Evolutionary conservation across 352 stramenopile genomes (phyloP).

Genomic region (Thraustochytrium sp.): DNA sequence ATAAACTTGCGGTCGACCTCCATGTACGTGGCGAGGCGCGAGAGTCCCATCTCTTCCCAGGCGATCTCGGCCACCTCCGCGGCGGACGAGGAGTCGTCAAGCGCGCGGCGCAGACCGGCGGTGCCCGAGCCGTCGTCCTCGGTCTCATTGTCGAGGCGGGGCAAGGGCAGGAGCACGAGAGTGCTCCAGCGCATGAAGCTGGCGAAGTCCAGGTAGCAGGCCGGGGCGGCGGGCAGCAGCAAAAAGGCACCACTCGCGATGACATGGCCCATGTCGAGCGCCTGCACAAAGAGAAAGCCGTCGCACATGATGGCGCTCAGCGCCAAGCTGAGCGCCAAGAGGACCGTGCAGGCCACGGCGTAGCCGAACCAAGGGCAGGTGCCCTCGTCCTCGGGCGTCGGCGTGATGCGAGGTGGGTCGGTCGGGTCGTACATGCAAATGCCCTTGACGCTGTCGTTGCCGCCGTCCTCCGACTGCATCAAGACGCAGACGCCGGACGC

Average conservation of each 20-base stretch:
- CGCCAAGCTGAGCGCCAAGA: neutral
- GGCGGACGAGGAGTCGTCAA: neutral
- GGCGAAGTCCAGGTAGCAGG: neutral
- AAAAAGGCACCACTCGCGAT: conserved; percentile 11
- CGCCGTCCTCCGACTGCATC: too few relatives aligned
- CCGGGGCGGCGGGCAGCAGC: neutral
- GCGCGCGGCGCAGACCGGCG: neutral
- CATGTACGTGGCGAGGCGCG: neutral
- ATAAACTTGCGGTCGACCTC: neutral
- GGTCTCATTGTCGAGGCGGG: neutral
- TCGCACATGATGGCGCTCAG: neutral
- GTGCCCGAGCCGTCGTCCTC: neutral
- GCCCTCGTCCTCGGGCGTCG: neutral
- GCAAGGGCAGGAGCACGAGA: neutral
- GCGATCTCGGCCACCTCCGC: neutral
- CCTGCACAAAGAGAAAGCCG: neutral
- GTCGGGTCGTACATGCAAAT: neutral
- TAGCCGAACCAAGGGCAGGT: neutral
- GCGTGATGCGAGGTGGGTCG: neutral
- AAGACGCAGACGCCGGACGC: neutral
- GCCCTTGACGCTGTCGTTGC: neutral
- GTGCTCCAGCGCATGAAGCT: neutral
- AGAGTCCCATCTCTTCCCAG: neutral
- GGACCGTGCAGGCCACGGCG: neutral
- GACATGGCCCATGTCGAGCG: neutral